Evolutionary conservation across 1,284 basidiomycete genomes (phyloP), one percentile per base, ranked within the genome.

Genomic region (Leccinum angustisporum): DNA sequence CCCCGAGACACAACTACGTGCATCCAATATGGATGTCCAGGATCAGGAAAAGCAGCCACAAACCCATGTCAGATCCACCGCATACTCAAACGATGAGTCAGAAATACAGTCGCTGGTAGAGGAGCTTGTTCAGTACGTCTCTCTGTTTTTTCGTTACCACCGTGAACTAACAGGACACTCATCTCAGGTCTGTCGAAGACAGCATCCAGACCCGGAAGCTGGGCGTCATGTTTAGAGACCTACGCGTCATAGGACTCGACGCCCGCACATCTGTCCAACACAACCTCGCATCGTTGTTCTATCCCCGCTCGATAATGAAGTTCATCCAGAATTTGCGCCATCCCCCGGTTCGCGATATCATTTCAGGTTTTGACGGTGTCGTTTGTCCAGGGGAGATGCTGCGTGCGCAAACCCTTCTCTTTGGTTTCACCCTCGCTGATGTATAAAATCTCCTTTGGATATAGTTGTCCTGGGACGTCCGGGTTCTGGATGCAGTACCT

Each of bases 321-420:
- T 62, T 60, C 2, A 67, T 81, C 48, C 66, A 68, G 10, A 64
- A 56, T 0, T 38, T 68, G 10, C 73, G 79, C 5, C 76, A 76
- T 54, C 81, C 80, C 0, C 74, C 83, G 7, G 82, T 87, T 69
- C 77, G 79, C 40, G 74, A 80, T 53, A 80, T 84, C 46, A 73
- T 86, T 1, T 64, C 63, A 18, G 79, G 77, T 13, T 85, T 86
- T 58, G 76, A 82, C 31, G 84, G 70, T 31, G 30, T 31, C 30
- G 30, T 31, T 31, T 21, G 21, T 21, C 21, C 21, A 2, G 21
- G 21, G 21, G 21, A 21, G 21, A 21, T 21, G 21, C 21, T 21
- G 21, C 21, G 21, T 21, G 2, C 21, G 21, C 21, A 21, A 21
- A 21, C 21, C 21, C 21, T 21, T 21, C 21, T 2, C 21, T 21